These are phyloP conservation scores for Nakazawaea wickerhamii DNA, from an alignment of 805 yeast genomes.

Conservation along the genomic window DNA sequence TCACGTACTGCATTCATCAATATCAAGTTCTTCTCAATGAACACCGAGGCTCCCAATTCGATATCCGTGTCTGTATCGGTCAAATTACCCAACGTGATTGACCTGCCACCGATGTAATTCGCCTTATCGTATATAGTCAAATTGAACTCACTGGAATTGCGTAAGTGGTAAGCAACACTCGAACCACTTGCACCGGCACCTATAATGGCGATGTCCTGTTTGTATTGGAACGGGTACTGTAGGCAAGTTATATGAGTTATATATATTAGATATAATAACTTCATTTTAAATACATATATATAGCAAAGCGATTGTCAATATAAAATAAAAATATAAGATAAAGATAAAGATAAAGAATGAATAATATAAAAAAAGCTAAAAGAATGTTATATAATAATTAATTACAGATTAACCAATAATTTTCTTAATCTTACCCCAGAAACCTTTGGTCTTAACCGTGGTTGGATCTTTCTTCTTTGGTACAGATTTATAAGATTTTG, in stretches of 20 bases:
- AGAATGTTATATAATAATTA: neutral
- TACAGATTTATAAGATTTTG: slow-evolving; percentile 14
- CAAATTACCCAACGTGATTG: slow-evolving; percentile 30
- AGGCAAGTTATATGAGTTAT: too few species aligned
- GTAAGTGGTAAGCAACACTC: slow-evolving; percentile 39
- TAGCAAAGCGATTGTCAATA: too few species aligned
- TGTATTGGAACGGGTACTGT: too few species aligned
- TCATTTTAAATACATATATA: too few species aligned
- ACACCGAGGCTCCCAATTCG: slow-evolving; percentile 44
- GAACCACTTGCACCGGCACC: too few species aligned
- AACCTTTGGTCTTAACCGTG: slow-evolving; percentile 31
- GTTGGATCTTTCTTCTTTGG: slow-evolving; percentile 14
- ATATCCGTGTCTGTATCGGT: slow-evolving; percentile 21
- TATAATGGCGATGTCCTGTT: too few species aligned
- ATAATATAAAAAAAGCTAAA: too few species aligned
- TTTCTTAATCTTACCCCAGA: slow-evolving; percentile 38
- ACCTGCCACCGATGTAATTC: slow-evolving; percentile 40
- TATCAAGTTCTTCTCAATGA: slow-evolving; percentile 34
- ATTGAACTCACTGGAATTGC: slow-evolving; percentile 29
- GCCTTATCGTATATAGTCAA: slow-evolving; percentile 37
- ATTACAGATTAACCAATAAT: slow-evolving; percentile 15
- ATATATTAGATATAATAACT: too few species aligned
- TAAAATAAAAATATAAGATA: too few species aligned
- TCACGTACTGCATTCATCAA: slow-evolving; percentile 30
- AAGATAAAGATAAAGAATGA: too few species aligned